Percentiles rank a stretch among this genome's conserved stretches.
phyloP scores from a whole-genome alignment of 805 yeast genomes.

The Candida koratica region DNA sequence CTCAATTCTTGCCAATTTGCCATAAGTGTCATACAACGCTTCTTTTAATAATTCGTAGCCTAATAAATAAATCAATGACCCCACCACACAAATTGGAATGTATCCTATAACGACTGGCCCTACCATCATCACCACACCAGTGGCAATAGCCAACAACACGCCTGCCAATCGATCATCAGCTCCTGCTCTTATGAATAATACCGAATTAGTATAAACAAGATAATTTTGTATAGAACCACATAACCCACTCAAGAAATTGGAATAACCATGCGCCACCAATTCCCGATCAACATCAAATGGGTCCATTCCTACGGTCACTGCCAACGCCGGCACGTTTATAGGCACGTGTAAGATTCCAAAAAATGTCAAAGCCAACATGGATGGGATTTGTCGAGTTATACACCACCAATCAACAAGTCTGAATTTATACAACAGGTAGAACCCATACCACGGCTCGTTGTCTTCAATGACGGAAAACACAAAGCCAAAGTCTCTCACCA shows the following conservation, averaged over 20 bases:
- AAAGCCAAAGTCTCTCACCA: slow-evolving; percentile 77
- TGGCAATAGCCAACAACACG: slow-evolving; percentile 77
- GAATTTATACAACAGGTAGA: slow-evolving; percentile 71
- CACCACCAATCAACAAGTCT: slow-evolving; percentile 69
- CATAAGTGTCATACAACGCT: slow-evolving; percentile 80
- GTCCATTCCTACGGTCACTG: slow-evolving; percentile 83
- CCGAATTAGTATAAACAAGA: slow-evolving; percentile 89
- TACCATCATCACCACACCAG: slow-evolving; percentile 72
- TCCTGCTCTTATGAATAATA: slow-evolving; percentile 88
- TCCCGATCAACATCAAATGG: slow-evolving; percentile 89
- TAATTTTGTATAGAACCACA: slow-evolving; percentile 91
- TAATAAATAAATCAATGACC: slow-evolving; percentile 80
- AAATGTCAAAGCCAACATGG: slow-evolving; percentile 93
- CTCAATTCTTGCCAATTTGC: slow-evolving; percentile 70
- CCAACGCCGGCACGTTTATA: slow-evolving; percentile 94
- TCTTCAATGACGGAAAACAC: slow-evolving; percentile 65
- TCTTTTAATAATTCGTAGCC: slow-evolving; percentile 90
- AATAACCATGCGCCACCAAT: slow-evolving; percentile 89
- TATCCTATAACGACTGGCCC: slow-evolving; percentile 93
- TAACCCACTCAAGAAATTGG: slow-evolving; percentile 80
- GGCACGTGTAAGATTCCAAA: slow-evolving; percentile 97
- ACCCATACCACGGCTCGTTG: slow-evolving; percentile 84
- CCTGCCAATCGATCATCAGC: slow-evolving; percentile 90
- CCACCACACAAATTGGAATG: slow-evolving; percentile 95
- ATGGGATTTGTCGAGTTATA: slow-evolving; percentile 69